These are phyloP conservation scores for Emmonsiellopsis sp. DNA, from an alignment of 2,329 filamentous ascomycete genomes.

Conservation along the genomic window DNA sequence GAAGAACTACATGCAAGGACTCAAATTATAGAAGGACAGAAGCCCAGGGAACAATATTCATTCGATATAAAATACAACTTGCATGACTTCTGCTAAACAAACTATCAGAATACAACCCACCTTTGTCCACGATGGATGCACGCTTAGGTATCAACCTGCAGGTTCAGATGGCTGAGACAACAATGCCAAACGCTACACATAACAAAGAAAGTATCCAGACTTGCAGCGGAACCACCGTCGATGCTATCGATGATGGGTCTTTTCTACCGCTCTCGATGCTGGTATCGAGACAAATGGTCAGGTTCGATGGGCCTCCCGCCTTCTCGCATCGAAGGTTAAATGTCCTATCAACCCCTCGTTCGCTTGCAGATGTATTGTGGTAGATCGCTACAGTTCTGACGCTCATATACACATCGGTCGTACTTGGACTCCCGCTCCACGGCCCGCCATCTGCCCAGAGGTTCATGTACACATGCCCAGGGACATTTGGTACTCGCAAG, in stretches of 20 bases:
- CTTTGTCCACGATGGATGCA: background rate
- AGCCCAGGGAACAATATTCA: background rate
- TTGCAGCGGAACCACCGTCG: conserved; percentile 5
- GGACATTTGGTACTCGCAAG: conserved; percentile 11
- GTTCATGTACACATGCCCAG: conserved; percentile 18
- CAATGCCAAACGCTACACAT: conserved; percentile 6
- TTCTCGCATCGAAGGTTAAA: conserved; percentile 12
- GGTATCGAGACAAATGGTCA: conserved; percentile 13
- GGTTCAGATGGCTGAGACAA: conserved; percentile 1
- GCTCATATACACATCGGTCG: conserved; percentile 16
- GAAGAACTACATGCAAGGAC: too few species aligned
- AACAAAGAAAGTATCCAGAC: conserved; percentile 10
- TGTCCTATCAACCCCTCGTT: conserved; percentile 7
- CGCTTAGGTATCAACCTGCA: background rate
- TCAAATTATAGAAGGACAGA: background rate
- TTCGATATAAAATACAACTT: background rate
- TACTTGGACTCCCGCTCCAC: conserved; percentile 20
- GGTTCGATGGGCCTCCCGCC: conserved; percentile 15
- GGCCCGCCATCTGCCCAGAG: conserved; percentile 21
- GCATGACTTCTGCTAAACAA: background rate
- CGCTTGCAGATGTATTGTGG: conserved; percentile 17
- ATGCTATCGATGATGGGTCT: conserved; percentile 9
- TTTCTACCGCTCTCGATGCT: conserved; percentile 8
- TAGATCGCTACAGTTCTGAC: conserved; percentile 17
- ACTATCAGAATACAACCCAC: background rate